Percentiles rank a stretch among this genome's conserved stretches.
Conservation (phyloP, 1,284 basidiomycete genomes). For the Peniophora sp. region DNA sequence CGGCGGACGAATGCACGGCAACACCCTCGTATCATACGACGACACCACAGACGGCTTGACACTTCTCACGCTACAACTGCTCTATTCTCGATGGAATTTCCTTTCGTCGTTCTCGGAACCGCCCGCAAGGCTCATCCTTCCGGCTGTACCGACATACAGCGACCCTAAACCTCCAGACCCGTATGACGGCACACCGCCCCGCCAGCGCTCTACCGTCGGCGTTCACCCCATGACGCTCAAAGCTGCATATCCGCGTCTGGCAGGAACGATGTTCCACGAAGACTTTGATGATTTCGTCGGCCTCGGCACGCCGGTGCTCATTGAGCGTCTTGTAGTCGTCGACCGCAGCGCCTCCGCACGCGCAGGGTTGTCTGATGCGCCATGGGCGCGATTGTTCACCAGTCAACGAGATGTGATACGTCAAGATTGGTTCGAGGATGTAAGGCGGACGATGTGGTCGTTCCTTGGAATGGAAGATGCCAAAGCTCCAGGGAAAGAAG, state of each 20-base stretch:
- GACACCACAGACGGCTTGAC: constrained; percentile 53
- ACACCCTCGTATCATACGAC: constrained; percentile 50
- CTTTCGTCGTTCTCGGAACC: constrained; percentile 26
- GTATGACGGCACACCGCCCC: constrained; percentile 34
- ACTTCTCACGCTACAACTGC: constrained; percentile 72
- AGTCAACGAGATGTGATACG: constrained; percentile 37
- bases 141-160: constrained; percentile 51
- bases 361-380: constrained; percentile 22
- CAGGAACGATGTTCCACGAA: constrained; percentile 50
- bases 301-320: constrained; percentile 60
- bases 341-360: constrained; percentile 64
- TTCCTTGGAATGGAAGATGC: constrained; percentile 22
- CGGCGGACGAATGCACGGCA: constrained; percentile 36
- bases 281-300: constrained; percentile 73
- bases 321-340: constrained; percentile 70
- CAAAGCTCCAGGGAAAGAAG: constrained; percentile 18
- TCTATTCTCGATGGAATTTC: no score
- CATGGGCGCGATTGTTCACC: constrained; percentile 57
- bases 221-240: constrained; percentile 56
- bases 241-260: constrained; percentile 66
- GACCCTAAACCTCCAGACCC: constrained; percentile 38
- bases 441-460: constrained; percentile 20
- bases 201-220: constrained; percentile 44
- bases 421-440: constrained; percentile 68
- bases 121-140: constrained; percentile 68